Conservation (phyloP, 495 filamentous ascomycete species). For the Aspergillus saccharolyticus region DNA sequence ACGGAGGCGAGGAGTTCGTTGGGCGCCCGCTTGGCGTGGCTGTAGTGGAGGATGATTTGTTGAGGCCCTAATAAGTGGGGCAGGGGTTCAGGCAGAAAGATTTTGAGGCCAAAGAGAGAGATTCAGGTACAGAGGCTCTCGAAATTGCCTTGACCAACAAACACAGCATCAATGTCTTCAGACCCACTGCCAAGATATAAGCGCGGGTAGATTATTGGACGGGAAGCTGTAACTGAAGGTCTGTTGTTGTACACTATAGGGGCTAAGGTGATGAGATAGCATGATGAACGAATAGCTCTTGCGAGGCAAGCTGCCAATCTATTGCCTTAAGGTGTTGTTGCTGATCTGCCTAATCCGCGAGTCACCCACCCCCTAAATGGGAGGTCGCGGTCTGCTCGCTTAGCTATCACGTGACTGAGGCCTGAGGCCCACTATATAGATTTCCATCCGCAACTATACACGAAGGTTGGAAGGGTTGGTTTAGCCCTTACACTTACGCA, state of each 20-base stretch:
- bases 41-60: not conserved
- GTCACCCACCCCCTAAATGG: too few relatives aligned
- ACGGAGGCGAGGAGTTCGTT: not conserved
- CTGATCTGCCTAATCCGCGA: too few relatives aligned
- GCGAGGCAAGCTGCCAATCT: not conserved
- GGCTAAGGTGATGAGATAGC: too few relatives aligned
- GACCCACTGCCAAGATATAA: not conserved
- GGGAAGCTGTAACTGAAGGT: not conserved
- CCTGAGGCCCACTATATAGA: too few relatives aligned
- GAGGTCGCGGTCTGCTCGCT: too few relatives aligned
- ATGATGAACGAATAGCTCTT: not conserved
- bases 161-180: not conserved
- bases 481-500: too few relatives aligned
- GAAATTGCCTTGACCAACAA: not conserved
- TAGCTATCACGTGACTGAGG: too few relatives aligned
- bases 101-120: too few relatives aligned
- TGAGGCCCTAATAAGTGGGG: not conserved
- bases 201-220: not conserved
- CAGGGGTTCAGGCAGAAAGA: not conserved
- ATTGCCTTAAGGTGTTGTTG: too few relatives aligned
- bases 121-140: not conserved
- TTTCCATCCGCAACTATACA: too few relatives aligned
- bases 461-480: too few relatives aligned
- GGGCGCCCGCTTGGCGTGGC: not conserved
- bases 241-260: not conserved